Evolutionary conservation across 2,329 filamentous ascomycete genomes (phyloP).

Genomic region (Epicoccum sorghinum): DNA sequence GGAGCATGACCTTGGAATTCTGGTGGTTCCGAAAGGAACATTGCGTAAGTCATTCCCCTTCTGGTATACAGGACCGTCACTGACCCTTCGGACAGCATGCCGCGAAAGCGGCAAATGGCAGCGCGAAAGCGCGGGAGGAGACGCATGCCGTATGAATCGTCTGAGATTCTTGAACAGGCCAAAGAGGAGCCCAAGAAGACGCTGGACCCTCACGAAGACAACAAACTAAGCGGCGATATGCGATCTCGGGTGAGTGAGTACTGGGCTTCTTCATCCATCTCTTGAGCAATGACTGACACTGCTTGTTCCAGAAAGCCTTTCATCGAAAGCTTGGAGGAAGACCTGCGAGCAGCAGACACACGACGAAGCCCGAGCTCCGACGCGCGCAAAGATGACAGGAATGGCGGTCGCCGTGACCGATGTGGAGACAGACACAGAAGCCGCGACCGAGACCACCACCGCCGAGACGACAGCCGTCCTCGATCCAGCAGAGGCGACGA

Average conservation of each 20-base stretch:
- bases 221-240: conserved; percentile 78
- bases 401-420: conserved; percentile 30
- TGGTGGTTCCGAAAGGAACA: no score
- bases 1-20: no score
- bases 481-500: conserved; percentile 45
- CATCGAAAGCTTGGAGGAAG: conserved; percentile 9
- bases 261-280: no score
- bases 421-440: conserved; percentile 40
- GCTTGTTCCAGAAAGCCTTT: no score
- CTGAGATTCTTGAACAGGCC: conserved; percentile 77
- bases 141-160: conserved; percentile 89
- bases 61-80: no score
- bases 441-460: conserved; percentile 40
- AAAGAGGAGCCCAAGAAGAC: conserved; percentile 68
- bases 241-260: conserved; percentile 40
- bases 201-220: conserved; percentile 48
- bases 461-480: conserved; percentile 40
- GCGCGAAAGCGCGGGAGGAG: conserved; percentile 62
- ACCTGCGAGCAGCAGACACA: conserved; percentile 24
- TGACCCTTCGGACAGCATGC: no score
- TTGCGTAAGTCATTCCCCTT: no score
- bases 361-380: conserved; percentile 39
- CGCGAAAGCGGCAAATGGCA: no score
- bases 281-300: no score
- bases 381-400: conserved; percentile 36